Conservation (phyloP, 2,329 filamentous ascomycete species). For the Ceratocystis ficicola region DNA sequence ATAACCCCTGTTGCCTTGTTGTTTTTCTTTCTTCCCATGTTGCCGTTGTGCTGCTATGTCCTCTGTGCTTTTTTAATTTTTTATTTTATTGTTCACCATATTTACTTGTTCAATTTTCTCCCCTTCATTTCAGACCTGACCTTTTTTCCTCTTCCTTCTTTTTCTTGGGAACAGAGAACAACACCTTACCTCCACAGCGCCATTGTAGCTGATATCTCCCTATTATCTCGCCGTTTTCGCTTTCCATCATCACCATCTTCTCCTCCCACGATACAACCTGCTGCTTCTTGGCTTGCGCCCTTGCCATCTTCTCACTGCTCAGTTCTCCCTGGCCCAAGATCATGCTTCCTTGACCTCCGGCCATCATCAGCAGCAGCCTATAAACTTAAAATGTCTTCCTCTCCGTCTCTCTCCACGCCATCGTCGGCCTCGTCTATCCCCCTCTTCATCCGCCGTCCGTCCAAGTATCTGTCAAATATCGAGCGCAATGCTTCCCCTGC, state of each 20-base stretch:
- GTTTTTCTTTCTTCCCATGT: conserved; percentile 14
- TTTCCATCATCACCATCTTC: background rate
- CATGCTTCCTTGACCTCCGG: conserved; percentile 10
- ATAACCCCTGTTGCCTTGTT: background rate
- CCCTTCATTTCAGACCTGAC: background rate
- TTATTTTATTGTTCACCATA: background rate
- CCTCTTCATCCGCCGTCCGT: conserved; percentile 15
- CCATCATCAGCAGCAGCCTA: background rate
- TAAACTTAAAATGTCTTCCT: background rate
- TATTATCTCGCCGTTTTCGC: background rate
- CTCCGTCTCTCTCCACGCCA: conserved; percentile 2
- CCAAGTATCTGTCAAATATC: conserved; percentile 17
- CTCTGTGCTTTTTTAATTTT: conserved; percentile 15
- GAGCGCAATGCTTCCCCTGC: conserved; percentile 17
- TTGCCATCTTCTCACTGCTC: background rate
- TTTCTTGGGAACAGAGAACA: background rate
- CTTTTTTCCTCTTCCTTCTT: background rate
- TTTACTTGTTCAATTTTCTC: conserved; percentile 7
- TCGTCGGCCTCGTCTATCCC: conserved; percentile 11
- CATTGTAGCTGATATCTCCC: too few species aligned
- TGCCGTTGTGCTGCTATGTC: too few species aligned
- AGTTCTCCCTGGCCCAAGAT: background rate
- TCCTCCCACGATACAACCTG: background rate
- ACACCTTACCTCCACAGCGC: too few species aligned
- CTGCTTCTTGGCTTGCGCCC: background rate